These are phyloP conservation scores for Histomonas meleagridis DNA, from an alignment of 208 protist species.

Conservation along the genomic window DNA sequence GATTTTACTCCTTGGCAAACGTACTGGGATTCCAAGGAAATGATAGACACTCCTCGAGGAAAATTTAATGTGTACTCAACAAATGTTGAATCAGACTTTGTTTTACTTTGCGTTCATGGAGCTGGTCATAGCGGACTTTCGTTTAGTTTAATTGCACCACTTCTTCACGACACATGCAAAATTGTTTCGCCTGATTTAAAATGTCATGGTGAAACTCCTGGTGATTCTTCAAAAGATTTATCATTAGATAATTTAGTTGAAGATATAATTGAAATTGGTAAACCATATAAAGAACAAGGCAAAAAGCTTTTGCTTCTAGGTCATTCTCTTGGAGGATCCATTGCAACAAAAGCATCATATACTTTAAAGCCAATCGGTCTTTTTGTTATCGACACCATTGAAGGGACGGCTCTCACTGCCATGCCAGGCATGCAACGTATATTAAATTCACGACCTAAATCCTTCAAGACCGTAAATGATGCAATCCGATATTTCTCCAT, in stretches of 20 bases:
- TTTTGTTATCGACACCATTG: constrained; percentile 2
- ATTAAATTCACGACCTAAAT: background rate
- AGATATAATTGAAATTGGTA: background rate
- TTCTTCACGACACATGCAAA: background rate
- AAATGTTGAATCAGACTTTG: background rate
- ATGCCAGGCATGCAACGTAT: background rate
- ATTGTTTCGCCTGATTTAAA: background rate
- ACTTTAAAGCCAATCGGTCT: background rate
- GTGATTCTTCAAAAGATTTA: background rate
- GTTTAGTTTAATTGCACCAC: background rate
- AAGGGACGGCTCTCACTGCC: background rate
- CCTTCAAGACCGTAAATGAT: background rate
- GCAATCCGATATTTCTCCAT: background rate
- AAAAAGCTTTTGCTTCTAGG: background rate
- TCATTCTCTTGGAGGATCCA: background rate
- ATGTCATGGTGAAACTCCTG: background rate
- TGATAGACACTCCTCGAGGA: background rate
- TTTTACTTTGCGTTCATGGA: constrained; percentile 12
- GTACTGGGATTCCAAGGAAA: background rate
- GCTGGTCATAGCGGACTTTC: background rate
- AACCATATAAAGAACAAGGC: background rate
- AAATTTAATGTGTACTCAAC: background rate
- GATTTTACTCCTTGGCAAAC: background rate
- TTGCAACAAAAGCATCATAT: background rate
- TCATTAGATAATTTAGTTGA: background rate